phyloP scores from a whole-genome alignment of 2,329 filamentous ascomycete genomes.

The Fusarium protoensiforme region DNA sequence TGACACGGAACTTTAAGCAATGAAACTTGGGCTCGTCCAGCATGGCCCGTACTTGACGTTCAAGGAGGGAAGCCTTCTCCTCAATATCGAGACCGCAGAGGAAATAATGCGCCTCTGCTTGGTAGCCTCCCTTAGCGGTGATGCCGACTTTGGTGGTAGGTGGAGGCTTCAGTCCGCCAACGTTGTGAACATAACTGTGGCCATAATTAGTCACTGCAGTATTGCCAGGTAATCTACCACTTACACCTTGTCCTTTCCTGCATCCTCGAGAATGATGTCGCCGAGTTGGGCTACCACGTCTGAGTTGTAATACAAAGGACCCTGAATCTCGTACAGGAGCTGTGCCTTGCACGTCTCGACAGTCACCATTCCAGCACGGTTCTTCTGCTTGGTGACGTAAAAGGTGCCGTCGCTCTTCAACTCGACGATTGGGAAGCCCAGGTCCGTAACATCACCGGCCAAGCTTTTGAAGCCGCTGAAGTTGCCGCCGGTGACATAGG shows the following conservation, averaged over 20 bases:
- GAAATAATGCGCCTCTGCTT: constrained; percentile 57
- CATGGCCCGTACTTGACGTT: constrained; percentile 46
- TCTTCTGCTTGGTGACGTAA: constrained; percentile 50
- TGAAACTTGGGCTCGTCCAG: constrained; percentile 48
- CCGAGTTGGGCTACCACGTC: constrained; percentile 54
- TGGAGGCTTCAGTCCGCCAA: background rate
- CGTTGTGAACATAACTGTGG: background rate
- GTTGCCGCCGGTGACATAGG: constrained; percentile 64
- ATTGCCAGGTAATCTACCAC: background rate
- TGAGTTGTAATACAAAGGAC: constrained; percentile 54
- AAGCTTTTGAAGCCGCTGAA: constrained; percentile 58
- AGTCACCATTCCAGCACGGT: constrained; percentile 44
- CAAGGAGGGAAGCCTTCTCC: constrained; percentile 54
- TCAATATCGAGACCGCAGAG: constrained; percentile 53
- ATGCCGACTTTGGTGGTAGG: constrained; percentile 45
- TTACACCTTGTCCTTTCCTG: constrained; percentile 47
- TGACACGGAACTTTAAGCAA: constrained; percentile 45
- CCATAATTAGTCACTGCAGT: background rate
- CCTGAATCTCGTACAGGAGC: constrained; percentile 56
- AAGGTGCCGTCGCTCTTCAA: constrained; percentile 45
- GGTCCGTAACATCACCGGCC: constrained; percentile 29
- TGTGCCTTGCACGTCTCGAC: constrained; percentile 42
- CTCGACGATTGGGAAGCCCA: constrained; percentile 49
- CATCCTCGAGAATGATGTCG: constrained; percentile 58
- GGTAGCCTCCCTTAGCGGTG: constrained; percentile 54